Evolutionary conservation across 352 stramenopile genomes (phyloP).

Genomic region (Pythium phragmitis): DNA sequence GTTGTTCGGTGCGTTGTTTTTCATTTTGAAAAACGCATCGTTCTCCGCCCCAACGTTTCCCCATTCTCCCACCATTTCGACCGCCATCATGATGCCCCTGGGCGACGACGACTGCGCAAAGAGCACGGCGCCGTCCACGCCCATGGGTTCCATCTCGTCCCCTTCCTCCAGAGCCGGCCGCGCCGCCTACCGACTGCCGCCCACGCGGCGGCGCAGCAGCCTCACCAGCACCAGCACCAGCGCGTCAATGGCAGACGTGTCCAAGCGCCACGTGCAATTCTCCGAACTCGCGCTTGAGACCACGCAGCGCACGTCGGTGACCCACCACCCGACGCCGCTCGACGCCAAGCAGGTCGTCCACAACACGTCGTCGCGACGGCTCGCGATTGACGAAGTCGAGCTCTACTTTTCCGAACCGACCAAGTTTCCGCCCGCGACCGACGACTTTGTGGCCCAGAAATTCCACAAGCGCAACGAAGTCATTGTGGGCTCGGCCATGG

Average conservation of each 20-base stretch:
- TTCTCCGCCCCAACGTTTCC: not conserved
- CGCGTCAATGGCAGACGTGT: not conserved
- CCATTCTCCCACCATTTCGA: not conserved
- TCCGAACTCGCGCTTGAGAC: conserved; percentile 28
- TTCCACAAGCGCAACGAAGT: conserved; percentile 46
- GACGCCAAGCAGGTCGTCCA: conserved; percentile 27
- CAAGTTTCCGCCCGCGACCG: conserved; percentile 18
- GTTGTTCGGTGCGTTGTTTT: not conserved
- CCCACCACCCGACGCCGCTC: conserved; percentile 26
- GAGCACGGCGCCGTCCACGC: conserved; percentile 3
- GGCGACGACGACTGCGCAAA: conserved; percentile 15
- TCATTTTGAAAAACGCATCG: conserved; percentile 15
- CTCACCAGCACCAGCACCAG: conserved; percentile 1
- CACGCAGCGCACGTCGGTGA: conserved; percentile 20
- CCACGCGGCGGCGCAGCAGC: conserved; percentile 14
- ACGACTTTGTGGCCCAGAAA: conserved; percentile 36
- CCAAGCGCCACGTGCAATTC: conserved; percentile 49
- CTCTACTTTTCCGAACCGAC: conserved; percentile 28
- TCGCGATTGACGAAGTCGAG: conserved; percentile 28
- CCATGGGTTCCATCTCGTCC: not conserved
- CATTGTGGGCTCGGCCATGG: conserved; percentile 48
- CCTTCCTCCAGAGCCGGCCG: not conserved
- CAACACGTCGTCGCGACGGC: conserved; percentile 24
- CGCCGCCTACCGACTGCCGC: conserved; percentile 13
- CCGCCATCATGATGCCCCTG: conserved; percentile 20